Conservation (phyloP, 257 asterid species). For the Lycium barbarum region DNA sequence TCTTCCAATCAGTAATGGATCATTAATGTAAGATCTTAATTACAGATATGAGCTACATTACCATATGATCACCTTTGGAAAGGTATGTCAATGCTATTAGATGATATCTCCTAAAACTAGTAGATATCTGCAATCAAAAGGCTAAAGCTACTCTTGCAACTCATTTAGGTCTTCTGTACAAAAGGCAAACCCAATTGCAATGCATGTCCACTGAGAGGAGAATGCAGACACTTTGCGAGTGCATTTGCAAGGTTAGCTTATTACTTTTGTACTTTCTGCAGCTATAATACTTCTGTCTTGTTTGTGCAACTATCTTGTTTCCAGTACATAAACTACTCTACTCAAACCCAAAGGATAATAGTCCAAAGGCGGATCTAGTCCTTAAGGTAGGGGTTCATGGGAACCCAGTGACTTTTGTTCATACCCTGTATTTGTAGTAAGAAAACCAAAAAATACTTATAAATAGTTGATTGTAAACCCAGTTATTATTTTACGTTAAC, state of each 20-base stretch:
- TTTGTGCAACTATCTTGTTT: conserved; percentile 20
- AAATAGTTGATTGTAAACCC: too few relatives aligned
- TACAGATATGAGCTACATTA: conserved; percentile 61
- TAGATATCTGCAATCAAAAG: conserved; percentile 1
- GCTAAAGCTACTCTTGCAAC: conserved; percentile 24
- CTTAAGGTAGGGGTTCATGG: not conserved
- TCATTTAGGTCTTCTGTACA: conserved; percentile 56
- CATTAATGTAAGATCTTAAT: conserved; percentile 31
- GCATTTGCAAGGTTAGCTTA: conserved; percentile 58
- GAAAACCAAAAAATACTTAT: too few relatives aligned
- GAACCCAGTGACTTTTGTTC: too few relatives aligned
- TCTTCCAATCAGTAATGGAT: conserved; percentile 3
- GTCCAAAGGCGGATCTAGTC: not conserved
- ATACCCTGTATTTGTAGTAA: too few relatives aligned
- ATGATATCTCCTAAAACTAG: conserved; percentile 12
- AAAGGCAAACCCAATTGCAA: conserved; percentile 67
- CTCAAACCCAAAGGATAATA: conserved; percentile 8
- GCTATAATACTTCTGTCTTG: not conserved
- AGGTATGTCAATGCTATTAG: conserved; percentile 44
- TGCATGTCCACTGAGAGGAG: conserved; percentile 69
- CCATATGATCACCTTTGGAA: conserved; percentile 65
- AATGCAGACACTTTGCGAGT: conserved; percentile 67
- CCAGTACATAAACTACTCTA: not conserved
- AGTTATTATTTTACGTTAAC: too few relatives aligned
- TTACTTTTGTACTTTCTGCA: not conserved